Conservation (phyloP, 108 stramenopile species). For the Aurantiochytrium sp. region DNA sequence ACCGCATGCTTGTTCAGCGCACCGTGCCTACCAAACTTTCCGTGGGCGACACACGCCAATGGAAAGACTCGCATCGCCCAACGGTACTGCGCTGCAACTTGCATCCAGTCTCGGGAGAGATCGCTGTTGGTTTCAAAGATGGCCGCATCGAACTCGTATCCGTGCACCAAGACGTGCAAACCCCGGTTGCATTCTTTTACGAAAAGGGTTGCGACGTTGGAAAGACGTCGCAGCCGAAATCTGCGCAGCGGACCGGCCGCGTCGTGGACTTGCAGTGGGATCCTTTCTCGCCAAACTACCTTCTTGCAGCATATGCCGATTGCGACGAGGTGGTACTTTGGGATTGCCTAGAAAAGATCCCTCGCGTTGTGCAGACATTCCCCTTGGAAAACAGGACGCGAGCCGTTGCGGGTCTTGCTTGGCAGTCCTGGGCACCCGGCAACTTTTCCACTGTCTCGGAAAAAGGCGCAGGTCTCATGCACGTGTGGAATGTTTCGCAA, state of each 20-base stretch:
- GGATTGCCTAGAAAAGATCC: neutral
- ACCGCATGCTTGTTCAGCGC: neutral
- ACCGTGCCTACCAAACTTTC: neutral
- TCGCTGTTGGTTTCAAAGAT: neutral
- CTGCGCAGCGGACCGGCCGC: neutral
- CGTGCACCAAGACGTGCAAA: neutral
- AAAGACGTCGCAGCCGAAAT: neutral
- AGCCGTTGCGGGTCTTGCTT: neutral
- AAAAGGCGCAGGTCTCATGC: neutral
- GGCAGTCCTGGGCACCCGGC: neutral
- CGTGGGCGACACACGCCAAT: neutral
- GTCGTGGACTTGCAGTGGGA: conserved; percentile 10
- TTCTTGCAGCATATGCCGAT: neutral
- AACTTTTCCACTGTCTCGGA: neutral
- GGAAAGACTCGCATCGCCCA: neutral
- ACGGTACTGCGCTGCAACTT: neutral
- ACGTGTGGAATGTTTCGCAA: conserved; percentile 10
- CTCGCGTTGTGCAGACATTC: neutral
- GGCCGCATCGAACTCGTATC: neutral
- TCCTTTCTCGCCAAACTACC: neutral
- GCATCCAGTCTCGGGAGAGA: neutral
- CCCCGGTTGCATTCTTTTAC: neutral
- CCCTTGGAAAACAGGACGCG: neutral
- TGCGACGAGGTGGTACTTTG: neutral
- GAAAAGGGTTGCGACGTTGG: neutral